Percentiles rank a stretch among this genome's conserved stretches.
Conservation (phyloP, 2,329 filamentous ascomycete genomes). For the Neopestalotiopsis sp. region DNA sequence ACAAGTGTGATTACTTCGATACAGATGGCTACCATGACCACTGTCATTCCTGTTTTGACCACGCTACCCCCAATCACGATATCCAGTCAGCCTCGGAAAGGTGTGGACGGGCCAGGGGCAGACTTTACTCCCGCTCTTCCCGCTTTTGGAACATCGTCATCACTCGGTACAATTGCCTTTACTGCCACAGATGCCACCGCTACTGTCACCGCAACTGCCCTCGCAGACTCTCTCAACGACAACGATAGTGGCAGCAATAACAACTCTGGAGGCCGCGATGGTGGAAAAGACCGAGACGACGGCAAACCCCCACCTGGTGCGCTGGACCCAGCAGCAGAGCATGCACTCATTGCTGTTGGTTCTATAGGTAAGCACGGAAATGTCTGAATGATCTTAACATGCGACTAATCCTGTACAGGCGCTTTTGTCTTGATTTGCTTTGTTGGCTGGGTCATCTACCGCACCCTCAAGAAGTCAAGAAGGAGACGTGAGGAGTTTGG, state of each 20-base stretch:
- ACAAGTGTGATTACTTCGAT: conserved; percentile 3
- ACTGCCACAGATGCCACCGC: conserved; percentile 13
- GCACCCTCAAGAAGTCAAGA: conserved; percentile 41
- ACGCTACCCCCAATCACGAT: conserved; percentile 7
- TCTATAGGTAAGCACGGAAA: conserved; percentile 37
- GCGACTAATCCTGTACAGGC: conserved; percentile 36
- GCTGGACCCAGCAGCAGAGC: conserved; percentile 36
- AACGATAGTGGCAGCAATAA: not conserved
- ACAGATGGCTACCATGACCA: conserved; percentile 20
- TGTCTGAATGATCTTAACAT: not conserved
- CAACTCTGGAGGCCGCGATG: conserved; percentile 5
- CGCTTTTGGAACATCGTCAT: conserved; percentile 10
- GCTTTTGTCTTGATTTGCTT: conserved; percentile 52
- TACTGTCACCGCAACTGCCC: conserved; percentile 6
- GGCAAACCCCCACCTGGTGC: conserved; percentile 20
- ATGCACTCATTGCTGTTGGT: conserved; percentile 41
- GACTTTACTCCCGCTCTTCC: conserved; percentile 14
- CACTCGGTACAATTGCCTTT: not conserved
- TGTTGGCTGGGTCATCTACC: conserved; percentile 50
- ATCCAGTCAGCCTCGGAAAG: conserved; percentile 22
- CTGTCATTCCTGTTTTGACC: conserved; percentile 19
- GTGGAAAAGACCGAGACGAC: conserved; percentile 14
- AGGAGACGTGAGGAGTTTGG: conserved; percentile 21
- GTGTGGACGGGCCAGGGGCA: conserved; percentile 17
- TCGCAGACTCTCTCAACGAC: conserved; percentile 1